These are phyloP conservation scores for Chlorella sp. DNA, from an alignment of 139 green algal genomes.

Conservation along the genomic window DNA sequence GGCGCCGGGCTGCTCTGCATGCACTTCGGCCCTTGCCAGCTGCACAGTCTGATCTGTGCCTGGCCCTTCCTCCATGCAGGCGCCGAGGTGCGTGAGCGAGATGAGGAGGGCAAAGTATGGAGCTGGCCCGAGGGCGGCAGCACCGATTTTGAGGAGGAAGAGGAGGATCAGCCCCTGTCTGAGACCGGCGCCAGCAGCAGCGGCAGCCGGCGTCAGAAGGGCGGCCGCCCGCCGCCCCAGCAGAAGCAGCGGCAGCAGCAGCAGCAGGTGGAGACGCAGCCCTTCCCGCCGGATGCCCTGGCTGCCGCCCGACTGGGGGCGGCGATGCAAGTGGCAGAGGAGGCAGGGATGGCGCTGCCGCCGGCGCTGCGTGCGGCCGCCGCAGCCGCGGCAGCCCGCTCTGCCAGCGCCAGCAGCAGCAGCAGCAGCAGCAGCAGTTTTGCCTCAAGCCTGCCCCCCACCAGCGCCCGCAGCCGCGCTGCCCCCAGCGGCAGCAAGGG, in stretches of 20 bases:
- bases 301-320: background rate
- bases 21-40: no score
- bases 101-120: constrained; percentile 28
- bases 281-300: constrained; percentile 7
- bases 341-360: background rate
- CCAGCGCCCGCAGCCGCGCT: background rate
- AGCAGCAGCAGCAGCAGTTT: background rate
- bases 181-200: background rate
- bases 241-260: background rate
- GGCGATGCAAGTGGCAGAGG: constrained; percentile 8
- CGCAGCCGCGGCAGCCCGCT: background rate
- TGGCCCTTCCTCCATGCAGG: background rate
- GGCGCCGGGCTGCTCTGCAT: no score
- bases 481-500: background rate
- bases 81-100: constrained; percentile 31
- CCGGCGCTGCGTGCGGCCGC: background rate
- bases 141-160: constrained; percentile 11
- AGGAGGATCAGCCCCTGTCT: background rate
- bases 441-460: background rate
- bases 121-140: constrained; percentile 3
- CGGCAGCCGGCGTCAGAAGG: background rate
- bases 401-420: background rate
- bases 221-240: background rate
- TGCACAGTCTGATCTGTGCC: no score
- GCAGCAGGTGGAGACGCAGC: constrained; percentile 22